Conservation (phyloP, 2,329 filamentous ascomycete species). For the Trichoderma sp. region DNA sequence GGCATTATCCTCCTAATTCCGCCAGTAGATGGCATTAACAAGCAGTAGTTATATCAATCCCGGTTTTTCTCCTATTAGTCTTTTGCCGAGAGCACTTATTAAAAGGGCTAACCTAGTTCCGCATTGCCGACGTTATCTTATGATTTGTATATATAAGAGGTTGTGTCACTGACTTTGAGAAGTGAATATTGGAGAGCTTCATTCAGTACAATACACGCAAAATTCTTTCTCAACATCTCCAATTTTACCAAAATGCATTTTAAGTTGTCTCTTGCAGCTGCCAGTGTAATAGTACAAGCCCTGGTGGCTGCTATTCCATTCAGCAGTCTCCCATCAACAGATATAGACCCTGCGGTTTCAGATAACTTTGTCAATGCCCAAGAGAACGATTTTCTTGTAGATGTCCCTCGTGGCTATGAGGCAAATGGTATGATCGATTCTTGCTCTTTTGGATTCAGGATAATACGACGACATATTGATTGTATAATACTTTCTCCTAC, state of each 20-base stretch:
- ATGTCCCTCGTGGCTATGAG: background rate
- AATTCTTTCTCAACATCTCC: background rate
- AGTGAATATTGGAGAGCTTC: background rate
- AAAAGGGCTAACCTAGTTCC: background rate
- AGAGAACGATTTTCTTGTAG: background rate
- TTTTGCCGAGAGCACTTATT: background rate
- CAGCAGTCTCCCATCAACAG: background rate
- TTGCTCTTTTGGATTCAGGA: too few relatives aligned
- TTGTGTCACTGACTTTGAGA: background rate
- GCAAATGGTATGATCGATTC: background rate
- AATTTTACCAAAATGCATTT: background rate
- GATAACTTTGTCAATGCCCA: background rate
- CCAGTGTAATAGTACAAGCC: background rate
- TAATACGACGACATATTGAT: background rate
- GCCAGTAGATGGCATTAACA: background rate
- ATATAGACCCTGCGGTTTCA: background rate
- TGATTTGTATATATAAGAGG: background rate
- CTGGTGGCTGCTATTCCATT: background rate
- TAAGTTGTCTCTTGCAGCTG: background rate
- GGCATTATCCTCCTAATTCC: background rate
- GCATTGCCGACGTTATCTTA: background rate
- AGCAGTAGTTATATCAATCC: background rate
- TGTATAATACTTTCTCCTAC: background rate
- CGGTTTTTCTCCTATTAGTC: background rate
- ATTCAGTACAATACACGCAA: background rate